Percentiles rank a stretch among this genome's conserved stretches.
phyloP scores from a whole-genome alignment of 2,329 filamentous ascomycete species.

The Trichoderma asperellum region DNA sequence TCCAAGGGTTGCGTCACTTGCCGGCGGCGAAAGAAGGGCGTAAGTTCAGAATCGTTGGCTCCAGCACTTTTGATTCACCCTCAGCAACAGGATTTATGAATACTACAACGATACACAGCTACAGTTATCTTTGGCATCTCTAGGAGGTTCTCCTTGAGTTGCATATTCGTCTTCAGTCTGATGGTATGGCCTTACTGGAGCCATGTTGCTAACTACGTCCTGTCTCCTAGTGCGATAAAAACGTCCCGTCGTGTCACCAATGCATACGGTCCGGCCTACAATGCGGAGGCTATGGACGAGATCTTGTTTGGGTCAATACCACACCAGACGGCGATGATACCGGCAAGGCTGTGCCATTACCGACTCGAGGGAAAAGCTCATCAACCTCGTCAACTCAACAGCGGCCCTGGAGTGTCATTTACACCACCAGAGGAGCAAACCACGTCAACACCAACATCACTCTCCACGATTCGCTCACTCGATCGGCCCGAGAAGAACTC shows the following conservation, averaged over 20 bases:
- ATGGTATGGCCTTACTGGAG: not conserved
- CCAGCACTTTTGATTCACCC: not conserved
- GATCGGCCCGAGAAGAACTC: conserved; percentile 32
- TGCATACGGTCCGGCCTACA: conserved; percentile 23
- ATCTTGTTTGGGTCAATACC: conserved; percentile 30
- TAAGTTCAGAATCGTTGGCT: conserved; percentile 15
- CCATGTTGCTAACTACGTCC: not conserved
- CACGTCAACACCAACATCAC: not conserved
- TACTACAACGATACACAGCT: not conserved
- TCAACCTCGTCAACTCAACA: not conserved
- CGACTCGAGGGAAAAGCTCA: not conserved
- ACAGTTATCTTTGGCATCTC: not conserved
- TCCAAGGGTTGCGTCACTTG: conserved; percentile 30
- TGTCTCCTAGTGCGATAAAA: conserved; percentile 24
- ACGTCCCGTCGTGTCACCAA: conserved; percentile 21
- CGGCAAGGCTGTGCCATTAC: not conserved
- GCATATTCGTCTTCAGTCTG: not conserved
- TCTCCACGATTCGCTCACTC: conserved; percentile 26
- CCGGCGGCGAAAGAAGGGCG: conserved; percentile 27
- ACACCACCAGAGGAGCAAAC: conserved; percentile 8
- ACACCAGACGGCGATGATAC: conserved; percentile 18
- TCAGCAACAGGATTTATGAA: not conserved
- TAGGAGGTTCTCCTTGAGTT: not conserved
- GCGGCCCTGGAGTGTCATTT: conserved; percentile 23
- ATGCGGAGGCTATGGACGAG: conserved; percentile 27